Conservation (phyloP, 2,329 filamentous ascomycete species). For the Ascocoryne sarcoides region DNA sequence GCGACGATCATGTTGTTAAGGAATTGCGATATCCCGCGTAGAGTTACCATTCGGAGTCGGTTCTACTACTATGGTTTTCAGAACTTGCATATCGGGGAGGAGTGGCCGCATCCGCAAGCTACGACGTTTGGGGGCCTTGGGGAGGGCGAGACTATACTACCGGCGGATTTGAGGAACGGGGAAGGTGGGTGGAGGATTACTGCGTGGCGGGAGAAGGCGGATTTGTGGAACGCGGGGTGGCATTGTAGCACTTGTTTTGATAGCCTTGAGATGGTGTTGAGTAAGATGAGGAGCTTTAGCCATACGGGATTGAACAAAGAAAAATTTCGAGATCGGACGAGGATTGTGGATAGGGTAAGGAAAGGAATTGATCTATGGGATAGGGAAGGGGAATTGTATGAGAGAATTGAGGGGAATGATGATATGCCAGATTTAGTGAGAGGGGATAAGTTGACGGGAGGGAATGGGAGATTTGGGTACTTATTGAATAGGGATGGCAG, state of each 20-base stretch:
- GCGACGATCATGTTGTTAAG: slow-evolving; percentile 28
- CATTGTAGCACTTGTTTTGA: slow-evolving; percentile 39
- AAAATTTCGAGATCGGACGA: slow-evolving; percentile 32
- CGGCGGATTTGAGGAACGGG: slow-evolving; percentile 32
- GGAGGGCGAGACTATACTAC: slow-evolving; percentile 32
- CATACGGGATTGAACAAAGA: slow-evolving; percentile 33
- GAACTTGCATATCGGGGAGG: slow-evolving; percentile 26
- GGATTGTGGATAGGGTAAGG: slow-evolving; percentile 34
- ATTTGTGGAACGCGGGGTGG: slow-evolving; percentile 36
- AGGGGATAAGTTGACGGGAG: slow-evolving; percentile 8
- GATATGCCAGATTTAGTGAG: slow-evolving; percentile 37
- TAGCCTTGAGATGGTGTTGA: slow-evolving; percentile 33
- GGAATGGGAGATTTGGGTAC: slow-evolving; percentile 17
- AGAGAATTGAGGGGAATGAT: slow-evolving; percentile 31
- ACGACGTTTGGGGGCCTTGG: slow-evolving; percentile 34
- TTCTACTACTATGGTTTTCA: slow-evolving; percentile 35
- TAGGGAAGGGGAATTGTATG: slow-evolving; percentile 28
- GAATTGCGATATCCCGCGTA: slow-evolving; percentile 30
- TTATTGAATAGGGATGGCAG: slow-evolving; percentile 18
- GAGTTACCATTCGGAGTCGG: slow-evolving; percentile 28
- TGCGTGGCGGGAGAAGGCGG: slow-evolving; percentile 25
- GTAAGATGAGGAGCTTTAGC: slow-evolving; percentile 36
- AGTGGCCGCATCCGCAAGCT: slow-evolving; percentile 39
- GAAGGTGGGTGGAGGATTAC: slow-evolving; percentile 17
- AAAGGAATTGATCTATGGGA: slow-evolving; percentile 37